Conservation (phyloP, 352 stramenopile genomes). For the Phytophthora palmivora region DNA sequence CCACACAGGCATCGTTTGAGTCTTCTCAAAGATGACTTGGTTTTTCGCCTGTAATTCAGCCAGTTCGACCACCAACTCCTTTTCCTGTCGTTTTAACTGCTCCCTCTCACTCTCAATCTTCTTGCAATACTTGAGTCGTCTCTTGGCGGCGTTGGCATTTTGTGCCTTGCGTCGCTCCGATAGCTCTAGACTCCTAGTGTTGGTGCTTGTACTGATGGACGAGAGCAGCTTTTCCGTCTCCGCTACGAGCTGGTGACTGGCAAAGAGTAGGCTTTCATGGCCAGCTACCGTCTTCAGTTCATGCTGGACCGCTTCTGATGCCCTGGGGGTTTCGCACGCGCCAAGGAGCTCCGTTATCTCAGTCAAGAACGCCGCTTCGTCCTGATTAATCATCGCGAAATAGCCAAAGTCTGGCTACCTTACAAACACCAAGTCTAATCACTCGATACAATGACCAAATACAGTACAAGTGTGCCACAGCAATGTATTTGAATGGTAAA, state of each 20-base stretch:
- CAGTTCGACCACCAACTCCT: too few species aligned
- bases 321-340: background rate
- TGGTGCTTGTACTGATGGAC: background rate
- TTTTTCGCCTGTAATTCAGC: slow-evolving; percentile 4
- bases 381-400: too few species aligned
- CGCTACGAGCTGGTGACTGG: too few species aligned
- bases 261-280: slow-evolving; percentile 6
- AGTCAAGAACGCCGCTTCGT: slow-evolving; percentile 11
- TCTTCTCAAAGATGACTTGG: background rate
- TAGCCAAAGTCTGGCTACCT: too few species aligned
- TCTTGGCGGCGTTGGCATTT: slow-evolving; percentile 22
- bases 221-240: slow-evolving; percentile 17
- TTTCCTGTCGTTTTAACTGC: too few species aligned
- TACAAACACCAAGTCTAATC: too few species aligned
- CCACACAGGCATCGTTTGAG: slow-evolving; percentile 17
- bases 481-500: too few species aligned
- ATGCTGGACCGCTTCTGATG: background rate
- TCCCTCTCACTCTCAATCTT: slow-evolving; percentile 22
- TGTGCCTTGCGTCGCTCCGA: slow-evolving; percentile 3
- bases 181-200: background rate
- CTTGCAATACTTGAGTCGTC: slow-evolving; percentile 19
- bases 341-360: slow-evolving; percentile 14
- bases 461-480: too few species aligned
- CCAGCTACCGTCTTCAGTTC: background rate
- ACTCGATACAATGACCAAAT: too few species aligned